phyloP scores from a whole-genome alignment of 2,329 filamentous ascomycete genomes.

The Ophiostoma australiae region DNA sequence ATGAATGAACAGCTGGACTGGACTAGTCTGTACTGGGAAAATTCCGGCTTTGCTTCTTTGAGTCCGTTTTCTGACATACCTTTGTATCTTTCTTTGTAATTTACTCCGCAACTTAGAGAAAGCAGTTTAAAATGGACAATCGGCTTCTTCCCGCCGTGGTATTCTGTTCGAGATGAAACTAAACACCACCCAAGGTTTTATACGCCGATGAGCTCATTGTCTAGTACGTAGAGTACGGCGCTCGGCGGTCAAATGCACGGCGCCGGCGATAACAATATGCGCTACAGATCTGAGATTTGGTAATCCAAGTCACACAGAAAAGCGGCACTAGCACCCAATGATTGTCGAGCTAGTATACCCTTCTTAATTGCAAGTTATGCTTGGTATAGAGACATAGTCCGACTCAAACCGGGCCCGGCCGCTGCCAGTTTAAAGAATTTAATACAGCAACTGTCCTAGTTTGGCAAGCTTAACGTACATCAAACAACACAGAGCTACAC shows the following conservation, averaged over 20 bases:
- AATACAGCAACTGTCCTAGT: background rate
- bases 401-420: background rate
- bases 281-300: background rate
- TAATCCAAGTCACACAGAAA: background rate
- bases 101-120: background rate
- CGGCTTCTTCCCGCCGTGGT: too few species aligned
- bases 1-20: conserved; percentile 26
- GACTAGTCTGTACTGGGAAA: conserved; percentile 26
- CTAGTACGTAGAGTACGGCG: background rate
- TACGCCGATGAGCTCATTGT: background rate
- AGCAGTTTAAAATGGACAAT: too few species aligned
- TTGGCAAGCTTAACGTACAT: background rate
- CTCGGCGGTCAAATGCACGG: background rate
- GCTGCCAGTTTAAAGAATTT: background rate
- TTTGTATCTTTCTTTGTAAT: conserved; percentile 21
- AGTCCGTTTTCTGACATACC: conserved; percentile 25
- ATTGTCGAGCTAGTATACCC: background rate
- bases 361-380: background rate
- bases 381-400: background rate
- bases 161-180: too few species aligned
- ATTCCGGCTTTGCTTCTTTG: conserved; percentile 22
- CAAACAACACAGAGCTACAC: background rate
- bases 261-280: background rate
- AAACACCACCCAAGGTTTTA: background rate
- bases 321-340: background rate